Percentiles rank a stretch among this genome's conserved stretches.
Conservation (phyloP, 2,329 filamentous ascomycete species). For the Didymella keratinophila region DNA sequence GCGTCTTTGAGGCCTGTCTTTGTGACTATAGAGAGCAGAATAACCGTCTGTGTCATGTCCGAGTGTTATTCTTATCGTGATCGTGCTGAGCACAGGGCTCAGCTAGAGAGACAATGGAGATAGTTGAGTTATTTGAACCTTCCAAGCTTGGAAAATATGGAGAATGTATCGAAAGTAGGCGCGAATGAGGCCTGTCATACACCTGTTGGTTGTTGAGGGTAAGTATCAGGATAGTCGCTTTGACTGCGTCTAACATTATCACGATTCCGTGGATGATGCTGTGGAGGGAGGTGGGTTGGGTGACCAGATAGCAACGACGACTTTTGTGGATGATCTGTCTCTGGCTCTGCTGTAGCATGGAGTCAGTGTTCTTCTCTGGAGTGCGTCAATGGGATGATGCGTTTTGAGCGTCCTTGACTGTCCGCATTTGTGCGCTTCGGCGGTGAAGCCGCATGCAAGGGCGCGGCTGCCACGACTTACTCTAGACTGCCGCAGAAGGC, state of each 20-base stretch:
- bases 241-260: not conserved
- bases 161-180: not conserved
- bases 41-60: not conserved
- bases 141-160: not conserved
- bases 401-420: not conserved
- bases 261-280: not conserved
- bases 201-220: not conserved
- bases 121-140: not conserved
- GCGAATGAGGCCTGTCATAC: not conserved
- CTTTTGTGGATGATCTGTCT: not conserved
- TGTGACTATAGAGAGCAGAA: not conserved
- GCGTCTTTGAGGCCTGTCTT: not conserved
- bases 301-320: not conserved
- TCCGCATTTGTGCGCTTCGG: not conserved
- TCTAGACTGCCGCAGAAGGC: not conserved
- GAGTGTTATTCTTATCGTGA: not conserved
- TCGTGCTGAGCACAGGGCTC: not conserved
- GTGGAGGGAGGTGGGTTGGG: not conserved
- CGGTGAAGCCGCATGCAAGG: not conserved
- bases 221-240: not conserved
- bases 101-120: not conserved
- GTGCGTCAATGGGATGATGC: not conserved
- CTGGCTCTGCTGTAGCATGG: too few species aligned
- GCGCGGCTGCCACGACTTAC: not conserved
- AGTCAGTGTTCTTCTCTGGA: too few species aligned